phyloP scores from a whole-genome alignment of 257 asterid genomes.

The Primulina tabacum region DNA sequence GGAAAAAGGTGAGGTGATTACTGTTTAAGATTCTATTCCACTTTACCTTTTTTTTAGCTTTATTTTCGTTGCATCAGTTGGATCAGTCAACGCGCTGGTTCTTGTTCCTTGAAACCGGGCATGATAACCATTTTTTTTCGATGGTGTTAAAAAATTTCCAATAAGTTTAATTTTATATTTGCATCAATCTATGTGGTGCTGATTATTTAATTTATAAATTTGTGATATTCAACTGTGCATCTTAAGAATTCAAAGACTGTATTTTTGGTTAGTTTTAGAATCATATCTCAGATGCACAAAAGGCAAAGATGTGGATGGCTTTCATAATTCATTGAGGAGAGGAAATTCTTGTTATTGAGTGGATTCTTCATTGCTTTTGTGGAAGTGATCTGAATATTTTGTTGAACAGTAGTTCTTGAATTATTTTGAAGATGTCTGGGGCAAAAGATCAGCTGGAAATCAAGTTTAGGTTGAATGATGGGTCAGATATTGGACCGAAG shows the following conservation, averaged over 20 bases:
- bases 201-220: background rate
- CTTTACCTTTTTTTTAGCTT: conserved; percentile 23
- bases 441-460: conserved; percentile 82
- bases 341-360: conserved; percentile 27
- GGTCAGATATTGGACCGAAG: conserved; percentile 84
- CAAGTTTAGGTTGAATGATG: conserved; percentile 86
- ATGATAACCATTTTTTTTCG: conserved; percentile 22
- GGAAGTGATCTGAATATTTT: conserved; percentile 33
- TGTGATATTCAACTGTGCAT: conserved; percentile 24
- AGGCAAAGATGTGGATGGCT: conserved; percentile 35
- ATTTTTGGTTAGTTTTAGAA: conserved; percentile 1
- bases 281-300: background rate
- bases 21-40: conserved; percentile 30
- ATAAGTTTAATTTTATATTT: background rate
- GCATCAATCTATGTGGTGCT: conserved; percentile 17
- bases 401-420: conserved; percentile 23
- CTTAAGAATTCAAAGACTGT: conserved; percentile 6
- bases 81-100: conserved; percentile 26
- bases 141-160: background rate
- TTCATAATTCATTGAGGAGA: conserved; percentile 31
- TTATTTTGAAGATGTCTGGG: conserved; percentile 48
- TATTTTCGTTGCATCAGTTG: conserved; percentile 19
- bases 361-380: conserved; percentile 36
- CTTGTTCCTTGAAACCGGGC: conserved; percentile 37
- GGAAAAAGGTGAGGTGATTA: conserved; percentile 18